Base-by-base conservation (phyloP, 2,329 filamentous ascomycete species). In the Calonectria pteridis region DNA sequence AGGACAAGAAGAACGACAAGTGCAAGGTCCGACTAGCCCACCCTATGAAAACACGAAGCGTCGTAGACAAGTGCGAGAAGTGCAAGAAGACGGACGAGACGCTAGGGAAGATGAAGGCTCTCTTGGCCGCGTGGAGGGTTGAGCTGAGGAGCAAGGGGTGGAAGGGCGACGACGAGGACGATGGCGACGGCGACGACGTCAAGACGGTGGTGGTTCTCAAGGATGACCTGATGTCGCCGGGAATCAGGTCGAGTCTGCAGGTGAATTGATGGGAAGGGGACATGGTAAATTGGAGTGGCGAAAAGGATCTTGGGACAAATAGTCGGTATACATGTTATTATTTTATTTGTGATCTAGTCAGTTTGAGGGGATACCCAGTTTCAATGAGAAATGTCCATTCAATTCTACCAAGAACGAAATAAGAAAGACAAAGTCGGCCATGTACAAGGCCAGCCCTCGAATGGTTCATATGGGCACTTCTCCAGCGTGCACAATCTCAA, bases 11-110 rank as follows among this genome's bases (percentile, higher is more conserved):
- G n/a, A n/a, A 59, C 1, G 23, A 68, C 29, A 72, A 76, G 55
- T 83, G 82, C 73, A 49, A 29, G 20, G 35, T 66, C 13, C 69
- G 76, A 49, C 70, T 65, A n/a, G 74, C 76, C 4, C 79, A 84
- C 50, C 77, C 73, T 40, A 62, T 78, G 18, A 78, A 77, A 31
- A 78, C 80, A 9, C 72, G 68, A 26, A 76, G 46, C 40, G 9
- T 82, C 75, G 26, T 43, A 51, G n/a, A n/a, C 1, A 76, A 73
- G 49, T 84, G 82, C 68, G 64, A 75, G 46, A 76, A 67, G 53
- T 83, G 82, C 66, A 59, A 37, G n/a, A 46, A 37, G 33, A 40
- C 80, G 29, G 74, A 82, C 13, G 50, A 31, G 5, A 79, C 77
- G 69, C 31, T 80, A 35, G 33, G 9, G 5, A 70, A 67, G 29